Evolutionary conservation across 2,329 filamentous ascomycete species (phyloP), one percentile per base, ranked within the genome.

Genomic region (Atkinsonella texensis): DNA sequence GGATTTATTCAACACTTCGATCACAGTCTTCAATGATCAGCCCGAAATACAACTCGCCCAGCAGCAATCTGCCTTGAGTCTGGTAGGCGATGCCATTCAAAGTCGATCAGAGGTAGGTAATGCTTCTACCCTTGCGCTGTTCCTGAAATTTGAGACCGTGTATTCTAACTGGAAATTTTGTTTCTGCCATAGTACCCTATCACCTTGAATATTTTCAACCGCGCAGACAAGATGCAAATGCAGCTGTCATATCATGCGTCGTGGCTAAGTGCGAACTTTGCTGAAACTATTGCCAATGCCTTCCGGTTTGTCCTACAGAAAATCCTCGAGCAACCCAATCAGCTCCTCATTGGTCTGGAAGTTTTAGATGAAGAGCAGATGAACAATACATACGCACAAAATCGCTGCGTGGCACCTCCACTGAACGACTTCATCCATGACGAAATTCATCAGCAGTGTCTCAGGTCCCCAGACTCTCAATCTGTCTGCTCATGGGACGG

Each of bases 1-100:
- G 8, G 45, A 46, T 12, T 32, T 67, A 15, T 67, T 67, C 54
- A 67, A 68, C 53, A 65, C 59, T 7, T 56, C 60, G 1, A 56
- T 68, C 6, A 65, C 65, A 0, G 60, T 65, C 46, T 61, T 46
- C 32, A 38, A 46, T 38, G 32, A 46, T 32, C 32, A 35, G 45
- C 45, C 31, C 2, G 45, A 65, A 9, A 17, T 45, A 58, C 57
- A 32, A 46, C 32, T n/a, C 48, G 28, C 38, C 45, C 45, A 48
- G 45, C 17, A 31, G 39, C 33, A n/a, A 17, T 48, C 42, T 46
- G 47, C 44, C 7, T 1, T 46, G n/a, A 46, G n/a, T 12, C 8
- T 46, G 17, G 17, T 46, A 7, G 45, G 45, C 13, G 32, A 46
- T 46, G 4, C 2, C n/a, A 17, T 46, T 12, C 45, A 46, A 7